These are phyloP conservation scores for Trichoderma orchidacearum DNA, from an alignment of 495 filamentous ascomycete species.

Conservation along the genomic window DNA sequence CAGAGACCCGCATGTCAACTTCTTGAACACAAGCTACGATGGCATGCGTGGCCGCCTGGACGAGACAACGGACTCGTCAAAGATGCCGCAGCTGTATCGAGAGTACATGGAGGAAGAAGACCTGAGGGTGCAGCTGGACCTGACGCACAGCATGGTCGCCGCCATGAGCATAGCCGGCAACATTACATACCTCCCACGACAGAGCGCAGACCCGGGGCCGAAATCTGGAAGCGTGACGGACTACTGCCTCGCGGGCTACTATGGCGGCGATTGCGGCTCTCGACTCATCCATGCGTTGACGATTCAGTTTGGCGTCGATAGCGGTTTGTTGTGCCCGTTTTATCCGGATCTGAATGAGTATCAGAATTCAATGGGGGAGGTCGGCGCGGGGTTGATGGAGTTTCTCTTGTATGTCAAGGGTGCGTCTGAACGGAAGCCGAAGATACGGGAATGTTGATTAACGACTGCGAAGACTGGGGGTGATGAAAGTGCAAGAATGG, in stretches of 20 bases:
- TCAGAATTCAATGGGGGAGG: conserved; percentile 19
- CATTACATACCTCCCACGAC: conserved; percentile 13
- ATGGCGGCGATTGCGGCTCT: conserved; percentile 14
- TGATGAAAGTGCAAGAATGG: too few relatives aligned
- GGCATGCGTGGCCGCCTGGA: conserved; percentile 21
- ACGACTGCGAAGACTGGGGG: too few relatives aligned
- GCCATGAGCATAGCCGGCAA: conserved; percentile 17
- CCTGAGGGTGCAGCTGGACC: conserved; percentile 7
- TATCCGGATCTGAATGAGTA: conserved; percentile 21
- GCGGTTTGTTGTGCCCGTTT: conserved; percentile 13
- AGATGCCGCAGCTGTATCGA: conserved; percentile 11
- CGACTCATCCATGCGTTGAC: conserved; percentile 12
- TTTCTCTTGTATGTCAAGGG: too few relatives aligned
- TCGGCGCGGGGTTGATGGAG: conserved; percentile 27
- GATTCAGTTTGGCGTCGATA: conserved; percentile 27
- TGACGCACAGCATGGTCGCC: conserved; percentile 10
- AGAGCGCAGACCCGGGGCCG: conserved; percentile 19
- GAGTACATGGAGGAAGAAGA: conserved; percentile 21
- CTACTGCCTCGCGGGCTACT: conserved; percentile 17
- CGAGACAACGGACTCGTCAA: conserved; percentile 4
- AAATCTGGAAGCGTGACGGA: conserved; percentile 23
- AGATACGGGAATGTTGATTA: not conserved
- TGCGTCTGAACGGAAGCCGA: not conserved
- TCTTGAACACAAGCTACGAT: conserved; percentile 20
- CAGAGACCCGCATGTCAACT: conserved; percentile 16